Evolutionary conservation across 257 asterid species (phyloP), one percentile per base, ranked within the genome.

Genomic region (Jaltomata sinuosa): DNA sequence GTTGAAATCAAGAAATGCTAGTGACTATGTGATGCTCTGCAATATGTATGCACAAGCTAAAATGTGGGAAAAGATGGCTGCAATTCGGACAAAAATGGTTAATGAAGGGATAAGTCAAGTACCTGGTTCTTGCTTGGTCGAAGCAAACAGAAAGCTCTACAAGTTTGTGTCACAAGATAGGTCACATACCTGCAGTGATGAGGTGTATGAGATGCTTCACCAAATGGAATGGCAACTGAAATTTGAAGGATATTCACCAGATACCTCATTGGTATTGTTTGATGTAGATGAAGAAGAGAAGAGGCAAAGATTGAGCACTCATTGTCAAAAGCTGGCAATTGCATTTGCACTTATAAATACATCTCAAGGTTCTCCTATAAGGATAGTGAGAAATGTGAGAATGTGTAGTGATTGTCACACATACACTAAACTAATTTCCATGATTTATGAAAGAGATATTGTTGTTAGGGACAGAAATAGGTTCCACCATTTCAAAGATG

Each of bases 141-240:
- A 88, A 87, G 91, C 91, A 83, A 84, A 86, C 84, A 84, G 91
- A 77, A 85, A 93, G 86, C 61, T 85, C 59, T 91, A 91, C 84
- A 94, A 81, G 86, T 95, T 95, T 49, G 90, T 90, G 11, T 93
- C 99, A 6, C 90, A 91, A 42, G 99, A 90, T 69, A 86, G 0
- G 80, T 71, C 91, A 11, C 87, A 85, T 85, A 92, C 97, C 29
- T 86, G 82, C 19, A 84, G 87, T 62, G 77, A 80, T 1, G 90
- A 85, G 40, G 91, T 94, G 21, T 81, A 89, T 16, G 97, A 95
- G 64, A 95, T 94, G 98, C 87, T 95, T 74, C 93, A 89, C 86
- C 97, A 95, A 54, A 95, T 95, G 97, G 98, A 90, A 81, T 94
- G 99, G 97, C 98, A 96, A 89, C 79, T 96, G 88, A 93, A 83